Base-by-base conservation (phyloP, 805 yeast genomes). In the Yueomyces sp. region DNA sequence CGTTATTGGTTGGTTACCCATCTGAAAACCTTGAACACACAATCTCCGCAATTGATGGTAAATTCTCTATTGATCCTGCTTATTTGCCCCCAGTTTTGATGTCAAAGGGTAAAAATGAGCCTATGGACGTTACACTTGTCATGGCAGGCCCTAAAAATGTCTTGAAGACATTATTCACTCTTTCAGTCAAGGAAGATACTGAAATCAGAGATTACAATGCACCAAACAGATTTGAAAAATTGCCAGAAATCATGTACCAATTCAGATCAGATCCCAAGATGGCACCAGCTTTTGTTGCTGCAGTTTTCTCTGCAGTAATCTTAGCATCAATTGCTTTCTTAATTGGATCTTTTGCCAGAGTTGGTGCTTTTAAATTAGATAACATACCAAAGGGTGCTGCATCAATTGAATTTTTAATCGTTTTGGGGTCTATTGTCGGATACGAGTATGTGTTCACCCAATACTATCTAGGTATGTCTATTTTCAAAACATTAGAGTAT, bases 161-260 rank as follows among this genome's bases (percentile, higher is more conserved):
- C 8, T 47, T 52, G 26, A 45, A 44, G 11, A 43, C 48, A 37
- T 40, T 56, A 3, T 52, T 57, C 40, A 48, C 56, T 36, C 33
- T 59, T 28, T 30, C 47, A 39, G 37, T 37, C 11, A 28, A 32
- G 27, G 40, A 37, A 28, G 43, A 42, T 19, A 37, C 39, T n/a
- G 40, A 45, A 39, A 37, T 33, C 7, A 12, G 26, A 27, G 41
- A 30, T 8, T 47, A 45, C 26, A 36, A 37, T 4, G 43, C 41
- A 34, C 60, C 60, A 31, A 26, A 42, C 3, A 51, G 62, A 42
- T 61, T 70, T 45, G 81, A 72, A 2, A 58, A 71, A 11, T 59
- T 70, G 55, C 74, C 79, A 2, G 87, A 81, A 61, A 81, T 85
- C 49, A 60, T 60, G 49, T 86, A 84, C 59, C 57, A 63, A 36